These are phyloP conservation scores for Trichaptum fuscoviolaceum DNA, from an alignment of 768 basidiomycete species.

Conservation along the genomic window DNA sequence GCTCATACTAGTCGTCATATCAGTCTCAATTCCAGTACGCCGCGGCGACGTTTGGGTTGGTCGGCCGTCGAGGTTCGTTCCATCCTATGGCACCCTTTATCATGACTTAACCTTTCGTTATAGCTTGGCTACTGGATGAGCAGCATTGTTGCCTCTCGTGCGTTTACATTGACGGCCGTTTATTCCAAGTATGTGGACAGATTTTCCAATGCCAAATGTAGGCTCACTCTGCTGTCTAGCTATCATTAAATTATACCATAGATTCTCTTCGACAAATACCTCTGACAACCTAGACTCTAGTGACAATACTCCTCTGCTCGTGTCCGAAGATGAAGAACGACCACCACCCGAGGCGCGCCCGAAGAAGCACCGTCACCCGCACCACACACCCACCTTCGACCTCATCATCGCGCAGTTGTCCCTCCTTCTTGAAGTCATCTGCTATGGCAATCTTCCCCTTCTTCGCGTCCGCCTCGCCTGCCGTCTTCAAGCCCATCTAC, in stretches of 20 bases:
- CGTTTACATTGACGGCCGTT: constrained; percentile 48
- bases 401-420: constrained; percentile 60
- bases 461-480: constrained; percentile 33
- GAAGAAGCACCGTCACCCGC: constrained; percentile 6
- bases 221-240: not conserved
- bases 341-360: not conserved
- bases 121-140: constrained; percentile 71
- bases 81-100: not conserved
- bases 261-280: constrained; percentile 17
- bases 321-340: constrained; percentile 5
- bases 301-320: not conserved
- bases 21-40: constrained; percentile 63
- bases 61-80: constrained; percentile 51
- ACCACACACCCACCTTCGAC: constrained; percentile 54
- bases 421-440: constrained; percentile 46
- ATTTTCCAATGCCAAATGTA: not conserved
- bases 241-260: not conserved
- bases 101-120: not conserved
- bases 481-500: constrained; percentile 30
- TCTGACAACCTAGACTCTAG: not conserved
- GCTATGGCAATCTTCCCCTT: constrained; percentile 46
- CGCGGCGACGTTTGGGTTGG: constrained; percentile 58
- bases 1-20: constrained; percentile 28
- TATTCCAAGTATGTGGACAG: constrained; percentile 47
- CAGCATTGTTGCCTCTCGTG: constrained; percentile 45